These are phyloP conservation scores for Nannochloropsis oceanica DNA, from an alignment of 108 stramenopile genomes.

Conservation along the genomic window DNA sequence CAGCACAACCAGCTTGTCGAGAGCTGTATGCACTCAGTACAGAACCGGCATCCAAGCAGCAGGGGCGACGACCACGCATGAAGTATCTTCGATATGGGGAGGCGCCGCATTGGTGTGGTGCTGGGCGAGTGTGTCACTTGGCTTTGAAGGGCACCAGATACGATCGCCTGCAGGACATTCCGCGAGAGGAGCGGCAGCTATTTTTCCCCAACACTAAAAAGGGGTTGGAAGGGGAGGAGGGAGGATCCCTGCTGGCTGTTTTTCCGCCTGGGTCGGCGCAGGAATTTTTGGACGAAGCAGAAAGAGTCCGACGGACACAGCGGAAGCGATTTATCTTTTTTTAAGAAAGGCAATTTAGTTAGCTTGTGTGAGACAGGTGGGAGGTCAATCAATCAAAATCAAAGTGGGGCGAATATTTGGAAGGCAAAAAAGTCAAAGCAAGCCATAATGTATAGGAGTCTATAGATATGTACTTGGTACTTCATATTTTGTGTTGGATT, in stretches of 20 bases:
- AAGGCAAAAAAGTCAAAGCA: too few relatives aligned
- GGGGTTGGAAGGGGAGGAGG: neutral
- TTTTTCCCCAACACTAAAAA: neutral
- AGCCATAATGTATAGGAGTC: too few relatives aligned
- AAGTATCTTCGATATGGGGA: neutral
- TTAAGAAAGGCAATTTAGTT: too few relatives aligned
- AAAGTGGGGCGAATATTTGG: too few relatives aligned
- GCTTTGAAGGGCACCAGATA: neutral
- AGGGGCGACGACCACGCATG: neutral
- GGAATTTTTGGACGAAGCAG: neutral
- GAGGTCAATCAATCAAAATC: too few relatives aligned
- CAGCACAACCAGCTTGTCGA: neutral
- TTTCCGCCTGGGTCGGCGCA: neutral
- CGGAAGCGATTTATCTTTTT: neutral
- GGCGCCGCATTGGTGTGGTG: neutral
- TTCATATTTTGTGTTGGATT: too few relatives aligned
- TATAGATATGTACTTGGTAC: too few relatives aligned
- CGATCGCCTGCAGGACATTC: neutral
- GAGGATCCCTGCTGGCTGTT: neutral
- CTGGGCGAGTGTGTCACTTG: neutral
- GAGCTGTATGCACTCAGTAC: neutral
- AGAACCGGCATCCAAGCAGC: neutral
- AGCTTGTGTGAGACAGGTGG: too few relatives aligned
- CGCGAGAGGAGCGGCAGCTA: neutral
- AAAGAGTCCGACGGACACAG: neutral